Percentiles rank a stretch among this genome's conserved stretches.
Evolutionary conservation across 2,329 filamentous ascomycete species (phyloP).

Genomic region (Pestalotiopsis fici): DNA sequence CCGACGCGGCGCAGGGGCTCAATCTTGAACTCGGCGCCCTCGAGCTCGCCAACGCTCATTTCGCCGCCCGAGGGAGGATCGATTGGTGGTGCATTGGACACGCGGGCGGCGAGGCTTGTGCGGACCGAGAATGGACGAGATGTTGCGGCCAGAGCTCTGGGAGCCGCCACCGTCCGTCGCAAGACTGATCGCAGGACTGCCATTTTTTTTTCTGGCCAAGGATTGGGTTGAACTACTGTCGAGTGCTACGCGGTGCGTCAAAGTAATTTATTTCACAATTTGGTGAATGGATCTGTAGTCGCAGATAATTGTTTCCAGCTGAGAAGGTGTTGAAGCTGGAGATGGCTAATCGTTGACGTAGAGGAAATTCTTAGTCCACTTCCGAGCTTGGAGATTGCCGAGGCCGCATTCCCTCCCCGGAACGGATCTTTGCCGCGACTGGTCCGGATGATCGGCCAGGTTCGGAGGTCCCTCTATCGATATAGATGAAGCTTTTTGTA

Average conservation of each 20-base stretch:
- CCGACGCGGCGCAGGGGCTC: conserved; percentile 85
- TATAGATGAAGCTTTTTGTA: neutral
- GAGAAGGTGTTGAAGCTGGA: neutral
- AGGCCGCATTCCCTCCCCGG: conserved; percentile 2
- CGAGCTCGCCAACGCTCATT: conserved; percentile 81
- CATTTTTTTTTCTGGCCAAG: conserved; percentile 1
- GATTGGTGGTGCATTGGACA: conserved; percentile 26
- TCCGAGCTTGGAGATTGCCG: conserved; percentile 8
- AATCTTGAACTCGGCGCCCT: conserved; percentile 83
- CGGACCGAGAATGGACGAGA: conserved; percentile 18
- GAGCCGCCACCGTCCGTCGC: conserved; percentile 5
- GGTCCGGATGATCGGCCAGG: conserved; percentile 3
- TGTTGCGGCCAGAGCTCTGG: conserved; percentile 2
- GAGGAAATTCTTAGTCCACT: conserved; percentile 13
- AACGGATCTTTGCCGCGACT: neutral
- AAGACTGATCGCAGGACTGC: conserved; percentile 9
- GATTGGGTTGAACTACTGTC: too few species aligned
- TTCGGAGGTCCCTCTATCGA: neutral
- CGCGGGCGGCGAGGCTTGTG: conserved; percentile 17
- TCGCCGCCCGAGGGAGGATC: conserved; percentile 45
- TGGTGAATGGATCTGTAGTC: neutral
- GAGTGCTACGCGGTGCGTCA: too few species aligned
- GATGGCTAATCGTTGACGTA: conserved; percentile 18
- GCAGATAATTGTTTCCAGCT: neutral
- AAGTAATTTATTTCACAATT: too few species aligned